phyloP scores from a whole-genome alignment of 371 early-diverging fungal genomes.

The Zopfochytrium polystomum region DNA sequence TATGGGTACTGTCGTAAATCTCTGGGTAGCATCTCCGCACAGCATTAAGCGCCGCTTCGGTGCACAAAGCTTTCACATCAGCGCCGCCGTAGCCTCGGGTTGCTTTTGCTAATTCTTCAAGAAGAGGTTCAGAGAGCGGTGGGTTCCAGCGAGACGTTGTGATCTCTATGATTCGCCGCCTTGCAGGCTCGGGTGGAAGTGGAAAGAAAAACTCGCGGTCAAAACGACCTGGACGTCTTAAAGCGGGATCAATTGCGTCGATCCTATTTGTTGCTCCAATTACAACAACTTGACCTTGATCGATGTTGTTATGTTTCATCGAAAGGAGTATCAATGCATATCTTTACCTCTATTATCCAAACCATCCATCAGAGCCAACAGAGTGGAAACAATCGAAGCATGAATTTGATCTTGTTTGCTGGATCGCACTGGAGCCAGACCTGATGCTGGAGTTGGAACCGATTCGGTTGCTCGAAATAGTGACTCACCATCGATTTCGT shows the following conservation, averaged over 20 bases:
- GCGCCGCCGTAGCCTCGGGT: conserved; percentile 96
- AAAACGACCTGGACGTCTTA: conserved; percentile 97
- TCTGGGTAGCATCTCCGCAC: conserved; percentile 62
- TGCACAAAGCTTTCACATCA: conserved; percentile 80
- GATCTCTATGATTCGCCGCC: conserved; percentile 72
- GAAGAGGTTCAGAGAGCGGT: conserved; percentile 50
- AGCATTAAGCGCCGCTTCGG: conserved; percentile 72
- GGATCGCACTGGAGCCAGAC: conserved; percentile 61
- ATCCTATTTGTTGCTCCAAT: conserved; percentile 98
- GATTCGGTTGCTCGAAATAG: too few species aligned
- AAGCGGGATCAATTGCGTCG: conserved; percentile 89
- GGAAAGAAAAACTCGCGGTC: conserved; percentile 79
- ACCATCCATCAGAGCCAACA: conserved; percentile 97
- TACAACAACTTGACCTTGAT: conserved; percentile 71
- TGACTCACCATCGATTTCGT: conserved; percentile 99
- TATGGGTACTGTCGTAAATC: conserved; percentile 56
- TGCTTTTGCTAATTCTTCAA: conserved; percentile 57
- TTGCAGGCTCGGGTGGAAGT: conserved; percentile 70
- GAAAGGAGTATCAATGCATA: neutral
- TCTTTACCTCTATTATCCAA: conserved; percentile 58
- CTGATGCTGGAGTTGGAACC: too few species aligned
- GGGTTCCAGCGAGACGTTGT: conserved; percentile 61
- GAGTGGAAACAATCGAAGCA: conserved; percentile 83
- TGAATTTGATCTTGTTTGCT: conserved; percentile 63
- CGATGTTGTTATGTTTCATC: neutral